Base-by-base conservation (phyloP, 2,329 filamentous ascomycete species). In the Xenoacremonium recifei region DNA sequence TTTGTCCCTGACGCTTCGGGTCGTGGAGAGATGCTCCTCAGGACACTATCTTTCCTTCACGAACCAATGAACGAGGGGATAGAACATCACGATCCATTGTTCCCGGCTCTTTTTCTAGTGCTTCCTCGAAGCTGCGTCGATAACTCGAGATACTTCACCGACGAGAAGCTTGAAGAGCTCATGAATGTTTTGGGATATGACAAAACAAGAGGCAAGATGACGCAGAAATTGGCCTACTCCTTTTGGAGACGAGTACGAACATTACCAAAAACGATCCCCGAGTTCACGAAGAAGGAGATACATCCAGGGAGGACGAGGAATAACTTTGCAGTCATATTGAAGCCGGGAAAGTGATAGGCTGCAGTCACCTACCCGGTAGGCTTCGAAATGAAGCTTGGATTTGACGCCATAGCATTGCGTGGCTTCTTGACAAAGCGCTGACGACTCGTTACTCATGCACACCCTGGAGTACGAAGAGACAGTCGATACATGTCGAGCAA, bases 141-240 rank as follows among this genome's bases (percentile, higher is more conserved):
- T 17, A 99, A 99, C 62, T 96, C 91, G 13, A 80, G 93, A 37
- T 99, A 99, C 61, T 79, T 96, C 60, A 84, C 89, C 41, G 82
- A 91, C 48, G 63, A 72, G 15, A 77, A 80, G 38, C 66, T 99
- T 17, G 65, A 77, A 6, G 73, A 75, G 4, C 88, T 99, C 45
- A 89, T 97, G 88, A 63, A 64, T 3, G 79, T 77, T 35, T 66
- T 99, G 27, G 91, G 92, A 2, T 97, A 91, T 62, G 65, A 64
- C 11, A 66, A 83, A 55, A 62, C 76, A 9, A 71, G 80, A 54
- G 77, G 73, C 50, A 96, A 95, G 67, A 72, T 82, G 50, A 93
- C 88, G 2, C 76, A 84, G 33, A 95, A 96, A 65, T 72, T 99
- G 37, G 82, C 89, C 17, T 97, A 96, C 64, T 91, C 90, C 50